These are phyloP conservation scores for Ephemerocybe angulata DNA, from an alignment of 768 basidiomycete genomes.

Conservation along the genomic window DNA sequence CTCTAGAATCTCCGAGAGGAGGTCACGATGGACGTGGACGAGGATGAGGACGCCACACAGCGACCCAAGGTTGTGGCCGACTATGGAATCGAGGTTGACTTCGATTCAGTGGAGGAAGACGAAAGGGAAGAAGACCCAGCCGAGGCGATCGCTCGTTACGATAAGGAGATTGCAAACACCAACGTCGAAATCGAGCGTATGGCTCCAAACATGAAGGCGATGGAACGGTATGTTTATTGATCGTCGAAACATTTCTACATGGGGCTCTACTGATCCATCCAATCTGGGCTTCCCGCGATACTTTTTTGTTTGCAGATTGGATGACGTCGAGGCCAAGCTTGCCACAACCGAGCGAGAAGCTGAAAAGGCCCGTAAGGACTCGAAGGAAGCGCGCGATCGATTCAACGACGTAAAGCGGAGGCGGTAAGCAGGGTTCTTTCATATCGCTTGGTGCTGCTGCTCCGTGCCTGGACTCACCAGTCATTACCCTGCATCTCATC, in stretches of 20 bases:
- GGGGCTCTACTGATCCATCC: neutral
- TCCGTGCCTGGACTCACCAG: neutral
- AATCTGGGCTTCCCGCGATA: neutral
- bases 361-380: conserved; percentile 86
- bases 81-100: conserved; percentile 90
- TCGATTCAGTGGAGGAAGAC: conserved; percentile 67
- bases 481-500: neutral
- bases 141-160: conserved; percentile 67
- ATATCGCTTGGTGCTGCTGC: neutral
- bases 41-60: conserved; percentile 80
- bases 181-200: conserved; percentile 83
- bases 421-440: conserved; percentile 58
- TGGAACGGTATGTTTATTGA: conserved; percentile 61
- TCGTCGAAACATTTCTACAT: neutral
- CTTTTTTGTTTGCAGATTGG: conserved; percentile 46
- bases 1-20: conserved; percentile 74
- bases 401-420: conserved; percentile 85
- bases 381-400: conserved; percentile 84
- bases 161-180: conserved; percentile 66
- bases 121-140: conserved; percentile 67
- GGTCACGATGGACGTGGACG: conserved; percentile 90
- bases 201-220: conserved; percentile 96
- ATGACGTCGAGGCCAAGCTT: conserved; percentile 80
- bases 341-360: conserved; percentile 90
- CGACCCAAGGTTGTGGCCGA: conserved; percentile 67